A percentile compares a stretch with the other conserved stretches of the same genome.
Evolutionary conservation across 352 stramenopile species (phyloP).

Genomic region (Globisporangium carolinianum): DNA sequence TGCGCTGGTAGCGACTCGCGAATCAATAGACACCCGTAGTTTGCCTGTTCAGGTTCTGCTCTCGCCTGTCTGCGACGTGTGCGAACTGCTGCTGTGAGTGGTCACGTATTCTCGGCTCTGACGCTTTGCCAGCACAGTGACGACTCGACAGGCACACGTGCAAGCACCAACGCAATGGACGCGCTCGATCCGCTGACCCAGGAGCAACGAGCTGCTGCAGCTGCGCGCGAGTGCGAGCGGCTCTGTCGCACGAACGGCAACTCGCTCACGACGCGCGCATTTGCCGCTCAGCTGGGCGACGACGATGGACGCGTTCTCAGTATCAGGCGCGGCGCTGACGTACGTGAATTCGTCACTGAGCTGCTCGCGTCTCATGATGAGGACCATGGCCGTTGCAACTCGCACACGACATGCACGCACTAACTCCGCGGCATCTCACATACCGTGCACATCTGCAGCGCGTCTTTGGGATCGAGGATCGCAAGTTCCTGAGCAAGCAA

Average conservation of each 20-base stretch:
- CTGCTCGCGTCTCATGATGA: background rate
- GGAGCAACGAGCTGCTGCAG: constrained; percentile 19
- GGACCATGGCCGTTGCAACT: background rate
- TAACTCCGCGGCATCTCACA: background rate
- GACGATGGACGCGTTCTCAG: too few species aligned
- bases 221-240: constrained; percentile 25
- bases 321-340: too few species aligned
- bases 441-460: constrained; percentile 17
- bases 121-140: too few species aligned
- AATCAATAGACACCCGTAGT: constrained; percentile 10
- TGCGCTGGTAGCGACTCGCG: background rate
- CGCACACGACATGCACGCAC: background rate
- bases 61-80: background rate
- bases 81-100: too few species aligned
- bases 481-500: constrained; percentile 32
- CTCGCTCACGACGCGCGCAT: constrained; percentile 29
- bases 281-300: constrained; percentile 7
- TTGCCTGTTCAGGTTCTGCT: background rate
- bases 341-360: too few species aligned
- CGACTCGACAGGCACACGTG: background rate
- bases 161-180: constrained; percentile 17
- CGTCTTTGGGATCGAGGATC: constrained; percentile 38
- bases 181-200: constrained; percentile 15
- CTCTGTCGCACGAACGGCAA: constrained; percentile 35
- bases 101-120: too few species aligned